These are phyloP conservation scores for Miscanthus lutarioriparius DNA, from an alignment of 176 grass and related monocot genomes.

Conservation along the genomic window DNA sequence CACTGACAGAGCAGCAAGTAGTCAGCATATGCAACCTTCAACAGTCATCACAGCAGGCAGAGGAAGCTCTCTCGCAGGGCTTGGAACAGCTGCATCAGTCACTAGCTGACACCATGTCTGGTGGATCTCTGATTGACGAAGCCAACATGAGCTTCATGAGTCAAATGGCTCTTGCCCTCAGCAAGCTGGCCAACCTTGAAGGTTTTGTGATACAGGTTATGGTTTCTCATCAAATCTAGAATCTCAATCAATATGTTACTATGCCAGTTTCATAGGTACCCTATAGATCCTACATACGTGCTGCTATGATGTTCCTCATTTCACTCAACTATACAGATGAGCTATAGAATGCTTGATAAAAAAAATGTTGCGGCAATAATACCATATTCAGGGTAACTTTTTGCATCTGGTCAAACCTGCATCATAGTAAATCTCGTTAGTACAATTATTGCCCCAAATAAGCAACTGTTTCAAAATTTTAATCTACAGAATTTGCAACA, in stretches of 20 bases:
- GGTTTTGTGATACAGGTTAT: conserved; percentile 84
- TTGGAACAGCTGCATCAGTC: conserved; percentile 82
- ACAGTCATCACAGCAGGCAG: conserved; percentile 84
- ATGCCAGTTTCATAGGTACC: background rate
- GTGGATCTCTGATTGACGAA: conserved; percentile 47
- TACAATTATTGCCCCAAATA: conserved; percentile 1
- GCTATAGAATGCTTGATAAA: background rate
- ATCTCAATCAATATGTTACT: conserved; percentile 2
- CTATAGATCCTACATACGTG: background rate
- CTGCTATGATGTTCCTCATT: background rate
- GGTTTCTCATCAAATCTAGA: conserved; percentile 6
- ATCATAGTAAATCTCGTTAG: conserved; percentile 12
- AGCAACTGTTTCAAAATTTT: background rate
- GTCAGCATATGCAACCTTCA: conserved; percentile 73
- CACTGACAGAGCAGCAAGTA: conserved; percentile 86
- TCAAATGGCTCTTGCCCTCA: conserved; percentile 68
- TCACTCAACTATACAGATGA: conserved; percentile 1
- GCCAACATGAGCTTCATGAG: conserved; percentile 62
- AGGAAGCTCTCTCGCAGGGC: conserved; percentile 92
- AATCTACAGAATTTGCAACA: background rate
- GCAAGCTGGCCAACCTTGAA: conserved; percentile 84
- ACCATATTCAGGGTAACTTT: background rate
- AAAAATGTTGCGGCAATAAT: conserved; percentile 2
- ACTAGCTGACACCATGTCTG: conserved; percentile 53
- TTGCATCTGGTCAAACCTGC: conserved; percentile 6